Evolutionary conservation across 208 protist genomes (phyloP).

Genomic region (Acanthamoeba quina): DNA sequence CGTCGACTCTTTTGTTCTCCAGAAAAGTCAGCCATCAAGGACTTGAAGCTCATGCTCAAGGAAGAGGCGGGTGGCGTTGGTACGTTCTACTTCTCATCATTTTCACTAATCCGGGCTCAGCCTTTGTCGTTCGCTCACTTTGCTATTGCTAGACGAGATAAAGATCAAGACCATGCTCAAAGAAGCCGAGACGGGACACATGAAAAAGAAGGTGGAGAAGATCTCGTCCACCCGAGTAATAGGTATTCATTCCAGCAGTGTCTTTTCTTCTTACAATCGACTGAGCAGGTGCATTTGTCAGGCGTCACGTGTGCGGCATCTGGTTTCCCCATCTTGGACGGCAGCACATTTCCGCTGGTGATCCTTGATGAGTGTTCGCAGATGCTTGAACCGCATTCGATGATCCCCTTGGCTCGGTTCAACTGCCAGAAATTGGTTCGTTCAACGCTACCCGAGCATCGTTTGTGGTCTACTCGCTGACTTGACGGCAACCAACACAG

Average conservation of each 20-base stretch:
- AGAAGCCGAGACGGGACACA: conserved; percentile 24
- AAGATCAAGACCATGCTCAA: conserved; percentile 15
- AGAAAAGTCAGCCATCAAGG: conserved; percentile 38
- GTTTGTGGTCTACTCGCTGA: not conserved
- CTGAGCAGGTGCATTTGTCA: not conserved
- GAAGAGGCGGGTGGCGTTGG: conserved; percentile 45
- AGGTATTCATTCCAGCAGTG: not conserved
- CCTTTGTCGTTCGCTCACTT: not conserved
- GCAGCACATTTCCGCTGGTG: conserved; percentile 86
- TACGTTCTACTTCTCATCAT: not conserved
- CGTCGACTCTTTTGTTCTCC: not conserved
- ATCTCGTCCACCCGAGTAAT: conserved; percentile 46
- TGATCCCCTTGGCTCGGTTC: conserved; percentile 87
- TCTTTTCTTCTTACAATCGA: not conserved
- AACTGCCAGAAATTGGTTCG: conserved; percentile 77
- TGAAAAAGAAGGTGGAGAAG: conserved; percentile 46
- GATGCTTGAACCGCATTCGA: conserved; percentile 87
- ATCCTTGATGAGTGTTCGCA: conserved; percentile 91
- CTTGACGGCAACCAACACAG: not conserved
- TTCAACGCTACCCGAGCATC: not conserved
- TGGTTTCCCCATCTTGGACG: conserved; percentile 85
- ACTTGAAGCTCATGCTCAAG: conserved; percentile 66
- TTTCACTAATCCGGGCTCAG: not conserved
- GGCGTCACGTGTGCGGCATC: conserved; percentile 90
- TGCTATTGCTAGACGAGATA: not conserved